Percentiles rank a stretch among this genome's conserved stretches.
Evolutionary conservation across 108 stramenopile species (phyloP).

Genomic region (Nannochloropsis gaditana): DNA sequence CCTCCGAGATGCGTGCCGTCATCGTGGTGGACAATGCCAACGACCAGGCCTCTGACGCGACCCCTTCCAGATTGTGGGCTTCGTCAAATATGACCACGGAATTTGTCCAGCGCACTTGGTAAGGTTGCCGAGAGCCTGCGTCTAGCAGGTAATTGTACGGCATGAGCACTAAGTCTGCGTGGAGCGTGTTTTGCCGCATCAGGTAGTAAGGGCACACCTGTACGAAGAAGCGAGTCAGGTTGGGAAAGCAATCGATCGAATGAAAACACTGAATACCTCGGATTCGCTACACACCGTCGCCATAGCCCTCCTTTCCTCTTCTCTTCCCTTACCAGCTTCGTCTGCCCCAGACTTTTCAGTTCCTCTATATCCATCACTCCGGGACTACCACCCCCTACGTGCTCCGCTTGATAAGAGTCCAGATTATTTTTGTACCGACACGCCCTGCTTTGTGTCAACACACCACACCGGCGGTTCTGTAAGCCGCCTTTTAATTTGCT

Average conservation of each 20-base stretch:
- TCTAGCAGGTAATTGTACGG: slow-evolving; percentile 99
- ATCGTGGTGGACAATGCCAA: slow-evolving; percentile 77
- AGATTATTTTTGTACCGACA: slow-evolving; percentile 64
- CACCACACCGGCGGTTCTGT: slow-evolving; percentile 44
- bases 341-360: slow-evolving; percentile 67
- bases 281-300: background rate
- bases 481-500: slow-evolving; percentile 33
- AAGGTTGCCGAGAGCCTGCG: slow-evolving; percentile 63
- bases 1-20: slow-evolving; percentile 60
- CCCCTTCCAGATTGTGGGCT: slow-evolving; percentile 96
- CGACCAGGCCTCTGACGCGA: slow-evolving; percentile 83
- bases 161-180: slow-evolving; percentile 84
- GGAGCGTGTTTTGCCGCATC: slow-evolving; percentile 60
- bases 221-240: background rate
- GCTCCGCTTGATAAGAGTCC: slow-evolving; percentile 56
- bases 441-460: slow-evolving; percentile 11
- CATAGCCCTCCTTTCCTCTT: background rate
- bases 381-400: background rate
- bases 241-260: background rate
- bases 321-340: slow-evolving; percentile 29
- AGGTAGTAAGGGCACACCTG: slow-evolving; percentile 89
- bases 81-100: slow-evolving; percentile 94
- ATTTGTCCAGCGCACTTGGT: slow-evolving; percentile 62
- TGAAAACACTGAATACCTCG: background rate
- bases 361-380: slow-evolving; percentile 91